Conservation (phyloP, 805 yeast genomes). For the Ogataea siamensis region DNA sequence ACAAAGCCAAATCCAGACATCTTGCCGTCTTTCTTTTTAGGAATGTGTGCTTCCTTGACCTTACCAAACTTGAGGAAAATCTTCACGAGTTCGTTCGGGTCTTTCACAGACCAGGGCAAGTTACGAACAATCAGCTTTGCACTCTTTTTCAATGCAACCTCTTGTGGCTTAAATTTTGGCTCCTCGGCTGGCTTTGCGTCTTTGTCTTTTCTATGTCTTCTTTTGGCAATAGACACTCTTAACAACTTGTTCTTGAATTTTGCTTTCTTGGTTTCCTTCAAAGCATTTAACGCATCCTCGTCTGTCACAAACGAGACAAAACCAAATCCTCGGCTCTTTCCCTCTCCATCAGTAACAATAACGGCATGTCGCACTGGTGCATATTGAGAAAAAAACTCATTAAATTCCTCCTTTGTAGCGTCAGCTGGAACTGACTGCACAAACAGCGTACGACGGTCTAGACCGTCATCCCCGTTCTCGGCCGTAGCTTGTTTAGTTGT, state of each 20-base stretch:
- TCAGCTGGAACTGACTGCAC: constrained; percentile 81
- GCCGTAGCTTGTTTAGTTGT: constrained; percentile 1
- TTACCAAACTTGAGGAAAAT: constrained; percentile 77
- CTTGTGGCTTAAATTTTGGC: constrained; percentile 28
- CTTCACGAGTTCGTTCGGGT: constrained; percentile 67
- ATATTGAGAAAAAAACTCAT: constrained; percentile 84
- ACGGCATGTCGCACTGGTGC: constrained; percentile 96
- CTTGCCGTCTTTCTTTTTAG: constrained; percentile 81
- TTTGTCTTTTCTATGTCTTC: constrained; percentile 70
- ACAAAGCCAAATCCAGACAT: constrained; percentile 96
- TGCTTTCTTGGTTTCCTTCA: constrained; percentile 60
- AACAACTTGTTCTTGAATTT: constrained; percentile 67
- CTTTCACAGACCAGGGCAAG: constrained; percentile 93
- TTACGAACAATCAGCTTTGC: constrained; percentile 88
- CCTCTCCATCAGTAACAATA: constrained; percentile 73
- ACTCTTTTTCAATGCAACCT: constrained; percentile 44
- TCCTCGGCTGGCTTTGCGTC: constrained; percentile 14
- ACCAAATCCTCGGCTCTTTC: constrained; percentile 89
- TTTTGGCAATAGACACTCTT: constrained; percentile 83
- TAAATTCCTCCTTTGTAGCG: constrained; percentile 77
- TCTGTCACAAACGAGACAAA: constrained; percentile 85
- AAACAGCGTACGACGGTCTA: constrained; percentile 68
- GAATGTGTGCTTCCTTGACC: constrained; percentile 85
- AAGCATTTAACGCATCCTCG: constrained; percentile 79
- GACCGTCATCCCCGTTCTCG: constrained; percentile 28